phyloP scores from a whole-genome alignment of 352 stramenopile species.

The Globisporangium canariense region DNA sequence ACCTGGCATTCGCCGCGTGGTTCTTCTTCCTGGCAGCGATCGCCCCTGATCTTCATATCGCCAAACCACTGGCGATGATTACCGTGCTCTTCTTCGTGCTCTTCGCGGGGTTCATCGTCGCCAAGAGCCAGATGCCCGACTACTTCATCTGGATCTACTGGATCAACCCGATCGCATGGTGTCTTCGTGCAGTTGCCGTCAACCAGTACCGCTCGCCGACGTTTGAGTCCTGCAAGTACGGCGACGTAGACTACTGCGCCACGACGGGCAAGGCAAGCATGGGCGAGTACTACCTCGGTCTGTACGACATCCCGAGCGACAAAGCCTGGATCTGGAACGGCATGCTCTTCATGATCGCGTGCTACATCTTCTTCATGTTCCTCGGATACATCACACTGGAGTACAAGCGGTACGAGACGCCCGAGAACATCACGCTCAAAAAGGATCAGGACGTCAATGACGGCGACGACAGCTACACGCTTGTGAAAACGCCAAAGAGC shows the following conservation, averaged over 20 bases:
- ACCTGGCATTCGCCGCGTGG: constrained; percentile 35
- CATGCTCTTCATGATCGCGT: constrained; percentile 20
- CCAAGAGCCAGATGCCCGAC: constrained; percentile 33
- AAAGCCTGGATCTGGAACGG: constrained; percentile 27
- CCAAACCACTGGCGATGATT: constrained; percentile 32
- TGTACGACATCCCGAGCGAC: constrained; percentile 26
- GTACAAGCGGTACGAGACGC: constrained; percentile 24
- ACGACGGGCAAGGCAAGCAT: constrained; percentile 19
- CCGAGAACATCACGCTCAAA: constrained; percentile 12
- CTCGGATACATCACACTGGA: constrained; percentile 27
- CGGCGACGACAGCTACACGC: background rate
- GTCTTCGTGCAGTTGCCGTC: constrained; percentile 25
- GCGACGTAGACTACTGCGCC: constrained; percentile 25
- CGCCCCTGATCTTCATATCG: constrained; percentile 27
- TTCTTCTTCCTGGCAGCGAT: constrained; percentile 38
- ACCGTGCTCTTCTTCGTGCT: constrained; percentile 35
- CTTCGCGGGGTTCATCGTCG: constrained; percentile 17
- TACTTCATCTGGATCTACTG: constrained; percentile 20
- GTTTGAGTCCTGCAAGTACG: constrained; percentile 27
- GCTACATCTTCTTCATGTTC: constrained; percentile 33
- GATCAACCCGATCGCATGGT: constrained; percentile 48
- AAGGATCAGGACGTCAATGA: constrained; percentile 11
- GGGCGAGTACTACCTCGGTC: constrained; percentile 31
- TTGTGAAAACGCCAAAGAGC: background rate
- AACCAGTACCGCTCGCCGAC: constrained; percentile 24